These are phyloP conservation scores for Fagus crenata DNA, from an alignment of 306 rosid genomes.

Conservation along the genomic window DNA sequence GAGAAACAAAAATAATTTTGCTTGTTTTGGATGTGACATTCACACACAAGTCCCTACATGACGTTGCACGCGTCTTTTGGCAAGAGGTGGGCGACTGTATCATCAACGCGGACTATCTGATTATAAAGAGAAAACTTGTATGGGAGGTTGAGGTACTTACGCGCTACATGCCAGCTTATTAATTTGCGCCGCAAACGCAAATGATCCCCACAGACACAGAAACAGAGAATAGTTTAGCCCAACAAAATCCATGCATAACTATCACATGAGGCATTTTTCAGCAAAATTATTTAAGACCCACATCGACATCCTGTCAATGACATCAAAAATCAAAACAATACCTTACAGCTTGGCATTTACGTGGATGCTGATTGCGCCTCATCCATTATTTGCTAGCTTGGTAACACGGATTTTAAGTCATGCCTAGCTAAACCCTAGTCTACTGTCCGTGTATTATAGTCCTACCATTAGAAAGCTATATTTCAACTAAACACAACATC, in stretches of 20 bases:
- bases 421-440: conserved; percentile 14
- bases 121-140: conserved; percentile 27
- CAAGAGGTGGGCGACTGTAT: conserved; percentile 2
- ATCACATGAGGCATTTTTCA: conserved; percentile 15
- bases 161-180: neutral
- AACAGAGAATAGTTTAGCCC: too few relatives aligned
- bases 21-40: conserved; percentile 10
- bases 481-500: conserved; percentile 17
- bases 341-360: conserved; percentile 2
- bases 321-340: neutral
- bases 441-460: neutral
- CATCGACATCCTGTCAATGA: conserved; percentile 4
- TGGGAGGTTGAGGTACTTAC: conserved; percentile 7
- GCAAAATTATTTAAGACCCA: conserved; percentile 9
- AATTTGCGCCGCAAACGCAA: conserved; percentile 31
- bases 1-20: conserved; percentile 16
- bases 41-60: neutral
- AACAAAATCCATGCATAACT: conserved; percentile 16
- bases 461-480: conserved; percentile 32
- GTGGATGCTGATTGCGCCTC: conserved; percentile 27
- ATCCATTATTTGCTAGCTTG: conserved; percentile 27
- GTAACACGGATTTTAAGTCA: neutral
- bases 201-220: neutral
- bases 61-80: conserved; percentile 15
- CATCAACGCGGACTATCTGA: neutral